phyloP scores from a whole-genome alignment of 2,329 filamentous ascomycete species.

The Colletotrichum aenigma region DNA sequence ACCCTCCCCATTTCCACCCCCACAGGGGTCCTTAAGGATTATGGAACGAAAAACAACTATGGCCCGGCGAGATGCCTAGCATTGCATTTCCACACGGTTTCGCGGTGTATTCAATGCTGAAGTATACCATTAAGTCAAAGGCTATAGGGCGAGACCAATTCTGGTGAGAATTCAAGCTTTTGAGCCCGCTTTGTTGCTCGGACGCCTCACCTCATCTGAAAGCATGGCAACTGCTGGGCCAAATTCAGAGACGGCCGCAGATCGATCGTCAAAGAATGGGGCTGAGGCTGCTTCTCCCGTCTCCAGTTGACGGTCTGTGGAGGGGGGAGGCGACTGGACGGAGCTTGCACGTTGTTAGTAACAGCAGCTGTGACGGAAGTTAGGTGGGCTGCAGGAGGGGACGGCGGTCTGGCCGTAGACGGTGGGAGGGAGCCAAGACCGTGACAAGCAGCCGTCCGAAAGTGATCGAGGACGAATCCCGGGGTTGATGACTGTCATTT shows the following conservation, averaged over 20 bases:
- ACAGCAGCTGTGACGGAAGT: not conserved
- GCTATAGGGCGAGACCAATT: not conserved
- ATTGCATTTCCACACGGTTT: not conserved
- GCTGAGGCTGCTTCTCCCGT: slow-evolving; percentile 2
- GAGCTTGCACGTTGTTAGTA: not conserved
- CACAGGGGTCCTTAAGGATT: slow-evolving; percentile 5
- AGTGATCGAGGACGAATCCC: not conserved
- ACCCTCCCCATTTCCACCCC: not conserved
- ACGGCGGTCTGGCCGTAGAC: not conserved
- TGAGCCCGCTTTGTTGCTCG: not conserved
- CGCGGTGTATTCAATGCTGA: not conserved
- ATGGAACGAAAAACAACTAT: not conserved
- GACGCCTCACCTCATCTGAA: slow-evolving; percentile 4
- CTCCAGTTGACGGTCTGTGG: not conserved
- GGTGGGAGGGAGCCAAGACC: slow-evolving; percentile 17
- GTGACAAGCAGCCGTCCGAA: slow-evolving; percentile 6
- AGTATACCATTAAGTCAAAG: not conserved
- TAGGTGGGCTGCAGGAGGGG: not conserved
- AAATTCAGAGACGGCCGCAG: slow-evolving; percentile 1
- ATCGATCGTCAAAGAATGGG: slow-evolving; percentile 8
- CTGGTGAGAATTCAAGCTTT: not conserved
- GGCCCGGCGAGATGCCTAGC: not conserved
- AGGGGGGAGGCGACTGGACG: not conserved
- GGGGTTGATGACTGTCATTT: not conserved
- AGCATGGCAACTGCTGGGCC: not conserved